These are phyloP conservation scores for Torrubiellomyces zombiae DNA, from an alignment of 2,329 filamentous ascomycete genomes.

Conservation along the genomic window DNA sequence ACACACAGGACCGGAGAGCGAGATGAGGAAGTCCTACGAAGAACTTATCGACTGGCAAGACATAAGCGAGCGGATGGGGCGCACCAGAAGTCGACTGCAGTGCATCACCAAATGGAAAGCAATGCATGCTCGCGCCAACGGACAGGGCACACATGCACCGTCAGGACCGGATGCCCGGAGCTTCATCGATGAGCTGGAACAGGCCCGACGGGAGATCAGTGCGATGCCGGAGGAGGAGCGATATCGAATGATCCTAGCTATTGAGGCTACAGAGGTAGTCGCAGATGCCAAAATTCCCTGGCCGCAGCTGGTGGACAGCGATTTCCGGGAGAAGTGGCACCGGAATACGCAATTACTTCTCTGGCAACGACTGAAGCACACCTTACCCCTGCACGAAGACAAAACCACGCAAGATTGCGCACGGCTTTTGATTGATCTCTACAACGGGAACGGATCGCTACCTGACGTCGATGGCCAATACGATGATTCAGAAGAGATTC, in stretches of 20 bases:
- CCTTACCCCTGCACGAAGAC: constrained; percentile 14
- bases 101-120: constrained; percentile 51
- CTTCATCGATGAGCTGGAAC: constrained; percentile 27
- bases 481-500: constrained; percentile 17
- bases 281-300: constrained; percentile 33
- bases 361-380: constrained; percentile 21
- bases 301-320: constrained; percentile 24
- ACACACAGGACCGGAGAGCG: constrained; percentile 14
- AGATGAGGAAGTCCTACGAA: constrained; percentile 26
- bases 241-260: constrained; percentile 23
- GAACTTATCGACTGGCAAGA: constrained; percentile 46
- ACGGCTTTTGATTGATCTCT: constrained; percentile 17
- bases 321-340: constrained; percentile 22
- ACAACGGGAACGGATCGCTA: constrained; percentile 16
- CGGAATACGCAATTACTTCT: constrained; percentile 19
- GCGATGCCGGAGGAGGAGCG: constrained; percentile 28
- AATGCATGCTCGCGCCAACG: constrained; percentile 18
- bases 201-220: constrained; percentile 23
- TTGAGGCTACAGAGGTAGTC: constrained; percentile 22
- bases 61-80: constrained; percentile 45
- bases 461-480: constrained; percentile 16
- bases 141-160: constrained; percentile 17
- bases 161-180: constrained; percentile 15
- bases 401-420: constrained; percentile 18
- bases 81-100: constrained; percentile 47